These are phyloP conservation scores for Cyclanthera cordifolia DNA, from an alignment of 306 rosid genomes.

Conservation along the genomic window DNA sequence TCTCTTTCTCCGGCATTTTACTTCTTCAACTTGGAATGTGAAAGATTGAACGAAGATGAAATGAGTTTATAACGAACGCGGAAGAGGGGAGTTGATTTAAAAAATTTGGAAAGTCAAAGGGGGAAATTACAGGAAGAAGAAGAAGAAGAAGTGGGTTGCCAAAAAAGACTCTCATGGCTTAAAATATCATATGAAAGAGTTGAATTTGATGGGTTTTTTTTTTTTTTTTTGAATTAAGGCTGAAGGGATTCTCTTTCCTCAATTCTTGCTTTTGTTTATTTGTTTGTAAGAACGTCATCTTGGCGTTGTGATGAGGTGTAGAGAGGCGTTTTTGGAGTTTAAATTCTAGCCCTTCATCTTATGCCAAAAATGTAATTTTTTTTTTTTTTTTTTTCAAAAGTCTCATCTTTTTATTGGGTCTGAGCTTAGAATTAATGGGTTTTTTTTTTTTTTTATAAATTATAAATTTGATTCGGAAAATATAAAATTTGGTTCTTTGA, in stretches of 20 bases:
- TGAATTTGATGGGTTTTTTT: not conserved
- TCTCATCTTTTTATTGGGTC: not conserved
- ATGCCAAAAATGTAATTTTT: not conserved
- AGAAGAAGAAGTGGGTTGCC: slow-evolving; percentile 1
- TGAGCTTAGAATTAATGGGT: not conserved
- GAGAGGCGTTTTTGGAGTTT: not conserved
- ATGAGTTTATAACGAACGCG: not conserved
- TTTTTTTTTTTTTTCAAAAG: not conserved
- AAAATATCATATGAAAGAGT: slow-evolving; percentile 11
- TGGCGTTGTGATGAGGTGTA: slow-evolving; percentile 9
- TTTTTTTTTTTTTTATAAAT: too few species aligned
- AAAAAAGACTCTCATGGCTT: slow-evolving; percentile 1
- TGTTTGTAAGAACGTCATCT: slow-evolving; percentile 4
- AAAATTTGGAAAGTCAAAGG: not conserved
- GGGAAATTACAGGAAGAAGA: not conserved
- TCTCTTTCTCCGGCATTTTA: slow-evolving; percentile 37
- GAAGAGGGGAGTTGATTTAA: not conserved
- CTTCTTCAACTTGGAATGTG: not conserved
- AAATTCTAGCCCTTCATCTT: not conserved
- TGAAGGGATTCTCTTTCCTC: not conserved
- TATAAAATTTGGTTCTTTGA: too few species aligned
- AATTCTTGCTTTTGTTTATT: not conserved
- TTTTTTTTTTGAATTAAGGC: not conserved
- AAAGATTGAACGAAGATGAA: not conserved
- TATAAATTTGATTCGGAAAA: too few species aligned